Evolutionary conservation across 805 yeast species (phyloP).

Genomic region (Teunomyces stri): DNA sequence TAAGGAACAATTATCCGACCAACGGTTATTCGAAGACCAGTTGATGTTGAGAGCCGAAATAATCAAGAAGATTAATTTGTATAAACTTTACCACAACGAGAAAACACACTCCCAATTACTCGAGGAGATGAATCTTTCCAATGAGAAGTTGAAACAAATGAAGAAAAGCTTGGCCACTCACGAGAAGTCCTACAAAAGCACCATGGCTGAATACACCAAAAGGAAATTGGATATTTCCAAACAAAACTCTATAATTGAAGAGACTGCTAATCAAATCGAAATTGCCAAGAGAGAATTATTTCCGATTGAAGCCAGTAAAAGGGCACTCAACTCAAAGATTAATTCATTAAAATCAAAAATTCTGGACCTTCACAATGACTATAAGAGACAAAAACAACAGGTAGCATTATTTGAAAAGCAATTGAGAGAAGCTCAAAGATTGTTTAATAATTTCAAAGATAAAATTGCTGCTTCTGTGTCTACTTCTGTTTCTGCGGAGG

Average conservation of each 20-base stretch:
- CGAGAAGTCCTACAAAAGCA: conserved; percentile 24
- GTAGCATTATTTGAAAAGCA: conserved; percentile 46
- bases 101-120: conserved; percentile 34
- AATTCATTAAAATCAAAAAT: conserved; percentile 46
- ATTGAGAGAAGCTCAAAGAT: conserved; percentile 39
- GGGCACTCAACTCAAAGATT: conserved; percentile 47
- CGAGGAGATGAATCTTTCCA: conserved; percentile 33
- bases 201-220: conserved; percentile 45
- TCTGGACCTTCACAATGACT: conserved; percentile 50
- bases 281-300: conserved; percentile 48
- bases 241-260: conserved; percentile 34
- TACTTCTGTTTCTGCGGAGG: conserved; percentile 45
- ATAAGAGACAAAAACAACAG: conserved; percentile 46
- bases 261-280: conserved; percentile 42
- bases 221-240: conserved; percentile 43
- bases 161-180: conserved; percentile 26
- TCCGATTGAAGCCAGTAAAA: conserved; percentile 60
- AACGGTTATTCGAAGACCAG: conserved; percentile 60
- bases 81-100: conserved; percentile 65
- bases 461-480: conserved; percentile 18
- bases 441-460: conserved; percentile 31
- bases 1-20: conserved; percentile 70
- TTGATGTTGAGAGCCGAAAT: conserved; percentile 46
- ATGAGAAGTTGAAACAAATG: conserved; percentile 33
- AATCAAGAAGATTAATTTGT: conserved; percentile 52